These are phyloP conservation scores for Astragalus membranaceus DNA, from an alignment of 306 rosid species.

Conservation along the genomic window DNA sequence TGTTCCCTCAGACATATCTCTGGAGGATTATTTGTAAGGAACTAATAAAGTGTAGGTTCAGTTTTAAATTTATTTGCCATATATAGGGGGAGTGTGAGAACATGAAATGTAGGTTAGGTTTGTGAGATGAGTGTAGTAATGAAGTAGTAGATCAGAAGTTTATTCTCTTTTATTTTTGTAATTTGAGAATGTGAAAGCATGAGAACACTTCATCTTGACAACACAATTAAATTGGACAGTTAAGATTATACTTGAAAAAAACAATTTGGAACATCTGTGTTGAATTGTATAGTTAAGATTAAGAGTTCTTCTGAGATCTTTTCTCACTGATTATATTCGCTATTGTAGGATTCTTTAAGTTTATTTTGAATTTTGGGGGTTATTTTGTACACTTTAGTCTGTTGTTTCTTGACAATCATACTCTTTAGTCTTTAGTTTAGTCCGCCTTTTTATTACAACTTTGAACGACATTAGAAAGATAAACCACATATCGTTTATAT, in stretches of 20 bases:
- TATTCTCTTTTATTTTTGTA: background rate
- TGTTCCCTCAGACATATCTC: slow-evolving; percentile 47
- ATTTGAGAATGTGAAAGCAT: slow-evolving; percentile 8
- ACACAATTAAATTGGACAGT: background rate
- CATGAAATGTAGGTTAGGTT: background rate
- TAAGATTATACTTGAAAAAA: background rate
- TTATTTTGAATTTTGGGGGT: too few species aligned
- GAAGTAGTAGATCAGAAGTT: slow-evolving; percentile 9
- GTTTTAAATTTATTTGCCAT: background rate
- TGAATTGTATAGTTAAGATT: background rate
- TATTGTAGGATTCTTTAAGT: too few species aligned
- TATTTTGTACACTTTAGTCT: too few species aligned
- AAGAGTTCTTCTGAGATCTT: background rate
- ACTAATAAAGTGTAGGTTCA: background rate
- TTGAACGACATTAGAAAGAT: too few species aligned
- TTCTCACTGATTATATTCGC: too few species aligned
- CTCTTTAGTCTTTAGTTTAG: too few species aligned
- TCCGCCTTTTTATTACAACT: too few species aligned
- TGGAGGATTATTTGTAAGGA: slow-evolving; percentile 54
- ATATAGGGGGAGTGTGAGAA: background rate
- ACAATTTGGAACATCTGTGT: background rate
- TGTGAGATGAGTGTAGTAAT: slow-evolving; percentile 1
- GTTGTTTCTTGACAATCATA: too few species aligned
- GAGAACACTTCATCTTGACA: background rate
- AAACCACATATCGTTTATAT: too few species aligned